Base-by-base conservation (phyloP, 495 filamentous ascomycete genomes). In the Penicillium malachiteum region DNA sequence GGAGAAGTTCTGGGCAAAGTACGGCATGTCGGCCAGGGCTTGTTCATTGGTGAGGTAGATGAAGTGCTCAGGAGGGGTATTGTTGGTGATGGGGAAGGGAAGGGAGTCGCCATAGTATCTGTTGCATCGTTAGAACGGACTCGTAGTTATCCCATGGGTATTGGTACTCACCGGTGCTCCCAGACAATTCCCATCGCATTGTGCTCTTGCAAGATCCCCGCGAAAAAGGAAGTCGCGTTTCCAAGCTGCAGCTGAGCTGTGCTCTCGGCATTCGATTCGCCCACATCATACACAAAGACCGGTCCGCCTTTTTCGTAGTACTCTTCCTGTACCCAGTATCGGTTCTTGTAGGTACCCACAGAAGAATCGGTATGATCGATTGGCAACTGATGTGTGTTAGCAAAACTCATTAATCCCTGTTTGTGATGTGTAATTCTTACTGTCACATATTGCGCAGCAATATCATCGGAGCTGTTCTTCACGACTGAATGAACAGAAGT, bases 161-260 rank as follows among this genome's bases (percentile, higher is more conserved):
- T 30, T n/a, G 30, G n/a, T 6, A 64, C 71, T 46, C 33, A 84
- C 75, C 82, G 65, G 56, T 85, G 82, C 58, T 85, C 82, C 82
- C 82, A 85, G 1, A 78, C 64, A 34, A 85, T 81, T 1, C 80
- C 82, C 33, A 85, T 70, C 0, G 73, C 82, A 11, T 71, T 65
- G 47, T 81, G 78, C 32, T 79, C 70, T 39, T 73, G 51, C 17
- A 84, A 62, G 38, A 80, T 55, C 32, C 70, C 53, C 12, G 60
- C 64, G 44, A 83, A 77, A 52, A 79, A 76, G 1, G 71, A 72
- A n/a, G 57, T 50, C 1, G 61, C 57, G 33, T 74, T 75, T 21
- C 67, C 70, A 43, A 84, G 57, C 46, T 70, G 60, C 5, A 44
- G 21, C 37, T 60, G 43, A 10, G 66, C 67, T 5, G 59, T 38